Percentiles rank a stretch among this genome's conserved stretches.
These are phyloP conservation scores for Gossypium bickii DNA, from an alignment of 345 rosid species.

Conservation along the genomic window DNA sequence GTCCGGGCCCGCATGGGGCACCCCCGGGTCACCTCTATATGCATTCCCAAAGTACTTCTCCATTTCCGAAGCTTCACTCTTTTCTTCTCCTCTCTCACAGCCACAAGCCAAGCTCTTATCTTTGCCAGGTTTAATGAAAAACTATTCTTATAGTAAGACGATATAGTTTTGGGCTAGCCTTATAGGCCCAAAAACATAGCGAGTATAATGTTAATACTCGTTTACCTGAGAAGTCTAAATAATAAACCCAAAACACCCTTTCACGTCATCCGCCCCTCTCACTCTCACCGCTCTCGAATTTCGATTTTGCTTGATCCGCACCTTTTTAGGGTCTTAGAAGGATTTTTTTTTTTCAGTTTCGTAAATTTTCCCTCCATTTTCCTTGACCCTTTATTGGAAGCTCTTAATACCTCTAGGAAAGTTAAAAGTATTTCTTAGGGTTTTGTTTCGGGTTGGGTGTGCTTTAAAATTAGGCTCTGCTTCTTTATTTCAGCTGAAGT, in stretches of 20 bases:
- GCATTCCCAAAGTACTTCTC: conserved; percentile 94
- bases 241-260: conserved; percentile 12
- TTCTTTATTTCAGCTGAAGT: conserved; percentile 2
- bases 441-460: not conserved
- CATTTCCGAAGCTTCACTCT: conserved; percentile 29
- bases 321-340: conserved; percentile 8
- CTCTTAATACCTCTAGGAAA: not conserved
- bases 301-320: conserved; percentile 19
- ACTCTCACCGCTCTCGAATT: not conserved
- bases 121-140: not conserved
- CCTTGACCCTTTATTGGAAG: not conserved
- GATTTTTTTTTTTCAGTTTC: conserved; percentile 23
- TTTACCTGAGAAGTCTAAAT: conserved; percentile 15
- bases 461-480: not conserved
- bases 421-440: not conserved
- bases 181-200: not conserved
- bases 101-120: not conserved
- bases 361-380: conserved; percentile 38
- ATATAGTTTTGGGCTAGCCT: not conserved
- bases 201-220: not conserved
- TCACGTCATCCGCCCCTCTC: conserved; percentile 9
- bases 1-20: conserved; percentile 75
- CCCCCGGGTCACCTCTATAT: conserved; percentile 91
- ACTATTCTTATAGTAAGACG: not conserved
- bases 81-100: not conserved